These are phyloP conservation scores for Quaeritorhiza haematococci DNA, from an alignment of 371 early-diverging fungal species.

Conservation along the genomic window DNA sequence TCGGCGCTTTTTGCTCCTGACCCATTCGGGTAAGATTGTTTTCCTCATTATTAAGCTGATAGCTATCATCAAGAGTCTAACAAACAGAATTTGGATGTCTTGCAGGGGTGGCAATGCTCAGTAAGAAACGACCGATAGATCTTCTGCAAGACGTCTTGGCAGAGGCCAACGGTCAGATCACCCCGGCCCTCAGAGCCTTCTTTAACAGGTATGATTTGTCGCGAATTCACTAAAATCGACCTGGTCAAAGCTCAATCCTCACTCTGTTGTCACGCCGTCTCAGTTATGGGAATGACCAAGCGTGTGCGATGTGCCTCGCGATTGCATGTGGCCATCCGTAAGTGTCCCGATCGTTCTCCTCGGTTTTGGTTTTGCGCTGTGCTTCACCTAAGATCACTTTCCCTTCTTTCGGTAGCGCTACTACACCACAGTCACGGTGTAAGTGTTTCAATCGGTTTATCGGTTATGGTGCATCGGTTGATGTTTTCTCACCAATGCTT, in stretches of 20 bases:
- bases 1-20: conserved; percentile 65
- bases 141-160: conserved; percentile 9
- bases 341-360: too few species aligned
- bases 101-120: conserved; percentile 12
- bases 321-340: conserved; percentile 45
- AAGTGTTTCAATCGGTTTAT: too few species aligned
- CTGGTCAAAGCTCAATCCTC: background rate
- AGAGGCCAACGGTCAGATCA: conserved; percentile 8
- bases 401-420: conserved; percentile 3
- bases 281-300: conserved; percentile 42
- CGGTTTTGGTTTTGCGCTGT: background rate
- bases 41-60: background rate
- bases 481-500: too few species aligned
- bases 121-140: conserved; percentile 15
- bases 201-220: conserved; percentile 2
- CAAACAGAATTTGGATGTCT: conserved; percentile 2
- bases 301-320: conserved; percentile 72
- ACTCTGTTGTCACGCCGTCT: background rate
- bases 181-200: conserved; percentile 1
- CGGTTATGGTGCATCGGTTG: conserved; percentile 1
- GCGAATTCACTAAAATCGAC: too few species aligned
- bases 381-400: conserved; percentile 7
- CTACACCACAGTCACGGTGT: too few species aligned
- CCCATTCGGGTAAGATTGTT: conserved; percentile 49
- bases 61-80: background rate